Base-by-base conservation (phyloP, 225 moss, liverwort and hornwort genomes). In the Pleurozium schreberi region DNA sequence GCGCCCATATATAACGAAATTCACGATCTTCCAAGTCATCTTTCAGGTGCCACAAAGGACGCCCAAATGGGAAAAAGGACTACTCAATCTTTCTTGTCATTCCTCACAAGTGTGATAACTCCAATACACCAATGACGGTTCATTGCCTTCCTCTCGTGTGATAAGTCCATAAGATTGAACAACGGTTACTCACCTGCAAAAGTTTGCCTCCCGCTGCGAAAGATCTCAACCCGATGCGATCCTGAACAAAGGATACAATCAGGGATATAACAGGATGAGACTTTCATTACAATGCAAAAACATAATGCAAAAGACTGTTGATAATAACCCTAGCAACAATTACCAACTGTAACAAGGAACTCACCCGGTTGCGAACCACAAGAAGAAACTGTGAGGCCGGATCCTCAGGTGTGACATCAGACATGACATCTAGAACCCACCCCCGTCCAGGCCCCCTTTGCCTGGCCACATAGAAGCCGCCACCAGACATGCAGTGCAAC, bases 321-420 rank as follows among this genome's bases (percentile, higher is more conserved):
- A 50, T 23, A 59, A 68, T 38, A 69, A 59, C 18, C 69, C 38
- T 68, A 59, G 47, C 14, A 75, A 58, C 14, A 65, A 69, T 52
- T 58, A 84, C 16, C 38, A 66, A 67, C 73, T 40, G 63, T n/a
- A 27, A 83, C 75, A 28, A 69, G 59, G 8, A 67, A 80, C 93
- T 91, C 92, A 98, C 98, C 95, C 97, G 91, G 88, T 97, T 96
- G 90, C 98, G 98, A 30, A 98, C 95, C 84, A 98, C 94, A 59
- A 98, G 95, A 84, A 98, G 93, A 91, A 98, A 98, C 86, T 98
- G 98, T 40, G 98, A 94, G 75, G 98, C 97, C 88, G 98, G 98
- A 90, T 98, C 98, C 88, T 96, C 93, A 87, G 94, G 93, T 55
- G 97, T 98, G 85, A 98, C 98, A 91, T 97, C 94, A 58, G 89